phyloP scores from a whole-genome alignment of 208 protist species.

The Trypanosoma caninum region DNA sequence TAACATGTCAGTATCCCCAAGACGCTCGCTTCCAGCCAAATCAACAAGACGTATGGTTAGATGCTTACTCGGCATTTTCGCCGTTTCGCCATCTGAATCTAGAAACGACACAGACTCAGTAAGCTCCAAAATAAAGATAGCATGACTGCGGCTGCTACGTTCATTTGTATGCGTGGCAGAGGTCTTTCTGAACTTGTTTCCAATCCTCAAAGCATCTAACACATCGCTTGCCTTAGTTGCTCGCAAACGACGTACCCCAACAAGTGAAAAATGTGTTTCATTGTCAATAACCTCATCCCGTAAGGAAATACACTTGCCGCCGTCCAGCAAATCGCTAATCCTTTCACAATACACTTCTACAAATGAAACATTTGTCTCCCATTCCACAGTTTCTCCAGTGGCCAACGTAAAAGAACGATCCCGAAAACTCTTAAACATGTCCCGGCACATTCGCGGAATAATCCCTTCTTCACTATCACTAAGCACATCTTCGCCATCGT shows the following conservation, averaged over 20 bases:
- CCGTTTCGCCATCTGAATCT: constrained; percentile 47
- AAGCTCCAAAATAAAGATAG: constrained; percentile 81
- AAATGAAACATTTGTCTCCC: constrained; percentile 82
- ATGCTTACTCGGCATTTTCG: constrained; percentile 58
- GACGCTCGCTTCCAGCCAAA: constrained; percentile 85
- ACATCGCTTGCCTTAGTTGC: constrained; percentile 50
- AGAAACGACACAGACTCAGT: constrained; percentile 63
- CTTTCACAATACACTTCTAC: constrained; percentile 92
- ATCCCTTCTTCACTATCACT: constrained; percentile 51
- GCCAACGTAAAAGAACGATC: constrained; percentile 37
- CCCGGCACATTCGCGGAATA: constrained; percentile 78
- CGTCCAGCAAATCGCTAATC: constrained; percentile 83
- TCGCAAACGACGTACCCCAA: constrained; percentile 47
- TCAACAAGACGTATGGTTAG: constrained; percentile 81
- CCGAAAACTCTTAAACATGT: constrained; percentile 69
- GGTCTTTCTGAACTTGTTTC: constrained; percentile 71
- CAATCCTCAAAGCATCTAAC: constrained; percentile 55
- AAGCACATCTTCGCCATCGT: constrained; percentile 16
- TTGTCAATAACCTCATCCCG: constrained; percentile 65
- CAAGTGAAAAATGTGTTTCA: constrained; percentile 56
- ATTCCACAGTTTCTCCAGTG: constrained; percentile 51
- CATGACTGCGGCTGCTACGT: constrained; percentile 83
- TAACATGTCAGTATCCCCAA: constrained; percentile 67
- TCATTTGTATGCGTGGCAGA: constrained; percentile 75
- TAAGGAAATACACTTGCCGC: constrained; percentile 43